Evolutionary conservation across 1,284 basidiomycete species (phyloP).

Genomic region (Leccinum pachyderme): DNA sequence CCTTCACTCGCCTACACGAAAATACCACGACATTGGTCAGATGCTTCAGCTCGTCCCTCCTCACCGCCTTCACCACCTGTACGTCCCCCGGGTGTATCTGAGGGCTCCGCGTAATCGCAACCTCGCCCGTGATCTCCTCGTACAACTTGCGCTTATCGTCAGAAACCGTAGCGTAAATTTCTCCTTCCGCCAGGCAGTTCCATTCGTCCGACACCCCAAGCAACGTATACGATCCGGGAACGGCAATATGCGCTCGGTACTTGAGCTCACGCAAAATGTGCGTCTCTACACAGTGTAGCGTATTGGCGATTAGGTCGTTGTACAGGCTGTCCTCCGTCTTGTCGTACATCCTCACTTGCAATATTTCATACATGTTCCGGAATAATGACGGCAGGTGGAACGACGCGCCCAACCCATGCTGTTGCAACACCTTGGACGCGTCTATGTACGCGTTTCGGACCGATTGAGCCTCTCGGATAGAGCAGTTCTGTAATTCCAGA

Average conservation of each 20-base stretch:
- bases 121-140: constrained; percentile 36
- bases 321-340: constrained; percentile 22
- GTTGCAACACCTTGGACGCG: constrained; percentile 35
- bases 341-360: constrained; percentile 28
- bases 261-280: constrained; percentile 52
- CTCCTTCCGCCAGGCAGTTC: constrained; percentile 39
- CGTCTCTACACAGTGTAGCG: constrained; percentile 35
- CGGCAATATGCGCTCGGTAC: constrained; percentile 45
- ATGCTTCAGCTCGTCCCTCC: constrained; percentile 35
- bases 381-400: constrained; percentile 44
- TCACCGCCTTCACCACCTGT: constrained; percentile 43
- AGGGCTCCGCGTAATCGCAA: constrained; percentile 50
- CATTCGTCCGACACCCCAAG: constrained; percentile 51
- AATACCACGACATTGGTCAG: constrained; percentile 41
- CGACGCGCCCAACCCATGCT: constrained; percentile 44
- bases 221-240: constrained; percentile 46
- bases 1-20: constrained; percentile 32
- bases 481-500: constrained; percentile 38
- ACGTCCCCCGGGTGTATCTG: constrained; percentile 52
- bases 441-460: constrained; percentile 27
- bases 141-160: constrained; percentile 32
- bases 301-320: constrained; percentile 34
- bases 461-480: constrained; percentile 36
- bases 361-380: constrained; percentile 29
- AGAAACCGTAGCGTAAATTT: constrained; percentile 42